Conservation (phyloP, 2,329 filamentous ascomycete genomes). For the Tympanopsis confertula region DNA sequence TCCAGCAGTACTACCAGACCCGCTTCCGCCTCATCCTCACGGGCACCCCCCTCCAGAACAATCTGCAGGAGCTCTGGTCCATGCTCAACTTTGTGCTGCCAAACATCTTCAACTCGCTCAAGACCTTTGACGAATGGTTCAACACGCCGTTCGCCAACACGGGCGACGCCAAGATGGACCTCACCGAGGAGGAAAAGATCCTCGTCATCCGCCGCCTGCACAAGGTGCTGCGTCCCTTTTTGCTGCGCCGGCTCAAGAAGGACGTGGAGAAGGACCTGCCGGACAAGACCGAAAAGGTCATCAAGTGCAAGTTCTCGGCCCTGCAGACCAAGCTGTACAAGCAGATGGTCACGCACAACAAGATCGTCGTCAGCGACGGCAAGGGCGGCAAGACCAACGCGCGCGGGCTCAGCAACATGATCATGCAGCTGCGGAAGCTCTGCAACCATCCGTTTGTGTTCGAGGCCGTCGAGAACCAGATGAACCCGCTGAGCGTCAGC, state of each 20-base stretch:
- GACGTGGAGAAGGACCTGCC: conserved; percentile 98
- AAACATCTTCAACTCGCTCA: conserved; percentile 63
- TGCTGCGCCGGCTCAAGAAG: conserved; percentile 96
- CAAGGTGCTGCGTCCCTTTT: conserved; percentile 92
- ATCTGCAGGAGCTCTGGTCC: conserved; percentile 89
- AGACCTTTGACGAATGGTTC: conserved; percentile 99
- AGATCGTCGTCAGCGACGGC: conserved; percentile 83
- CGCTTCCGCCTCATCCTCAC: conserved; percentile 87
- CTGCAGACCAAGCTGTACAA: conserved; percentile 91
- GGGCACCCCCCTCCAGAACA: conserved; percentile 90
- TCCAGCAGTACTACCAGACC: conserved; percentile 77
- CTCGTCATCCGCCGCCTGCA: conserved; percentile 96
- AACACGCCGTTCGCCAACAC: conserved; percentile 99
- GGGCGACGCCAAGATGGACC: conserved; percentile 95
- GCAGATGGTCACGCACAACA: conserved; percentile 93
- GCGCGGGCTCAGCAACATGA: conserved; percentile 92
- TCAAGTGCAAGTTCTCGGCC: conserved; percentile 97
- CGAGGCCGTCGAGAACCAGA: conserved; percentile 92
- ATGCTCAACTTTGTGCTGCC: conserved; percentile 86
- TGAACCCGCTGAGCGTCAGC: conserved; percentile 79
- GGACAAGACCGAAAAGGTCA: conserved; percentile 97
- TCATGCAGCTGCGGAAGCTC: conserved; percentile 97
- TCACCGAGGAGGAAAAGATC: conserved; percentile 98
- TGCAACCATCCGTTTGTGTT: conserved; percentile 99
- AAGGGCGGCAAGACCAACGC: conserved; percentile 91